Base-by-base conservation (phyloP, 352 stramenopile species). In the Phytophthora macrochlamydospora region DNA sequence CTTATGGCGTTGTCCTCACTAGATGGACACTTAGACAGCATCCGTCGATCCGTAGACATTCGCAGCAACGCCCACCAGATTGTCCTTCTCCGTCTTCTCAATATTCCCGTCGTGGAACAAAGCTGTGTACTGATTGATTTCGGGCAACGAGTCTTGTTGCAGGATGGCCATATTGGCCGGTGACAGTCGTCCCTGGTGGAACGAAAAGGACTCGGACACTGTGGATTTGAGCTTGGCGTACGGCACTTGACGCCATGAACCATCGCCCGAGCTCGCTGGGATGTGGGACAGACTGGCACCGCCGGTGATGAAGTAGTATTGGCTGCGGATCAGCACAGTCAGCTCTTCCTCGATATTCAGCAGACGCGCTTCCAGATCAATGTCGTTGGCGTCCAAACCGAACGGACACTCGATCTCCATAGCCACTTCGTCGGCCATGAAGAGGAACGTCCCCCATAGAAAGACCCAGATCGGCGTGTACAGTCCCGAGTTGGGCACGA, bases 381-480 rank as follows among this genome's bases (percentile, higher is more conserved):
- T 93, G 59, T 94, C 84, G 56, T 94, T 94, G 24, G 81, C 78
- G 31, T 94, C 87, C 11, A 91, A 53, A 1, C 87, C 87, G 56
- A 94, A 93, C 1, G 87, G 87, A 35, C 83, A 91, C 64, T 94
- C 87, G 52, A 94, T 94, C 59, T 94, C 84, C 78, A 91, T 90
- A 0, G 87, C 85, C 6, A 94, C 79, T 64, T 94, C 82, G 49
- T 94, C 87, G 2, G 84, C 84, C 53, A 89, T 91, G 69, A 94
- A 92, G n/a, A 94, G 71, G 64, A 94, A 91, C 13, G 86, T 82
- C 3, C 84, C 83, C 87, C 87, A 94, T 49, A 83, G 59, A 33
- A 93, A 92, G 7, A 94, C 85, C 83, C 87, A 93, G 4, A 94
- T 31, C 3, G 87, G 87, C 6, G 87, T 92, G 59, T 89, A 92